Evolutionary conservation across 176 grass and related monocot species (phyloP), one percentile per base, ranked within the genome.

Genomic region (Juncus inflexus): DNA sequence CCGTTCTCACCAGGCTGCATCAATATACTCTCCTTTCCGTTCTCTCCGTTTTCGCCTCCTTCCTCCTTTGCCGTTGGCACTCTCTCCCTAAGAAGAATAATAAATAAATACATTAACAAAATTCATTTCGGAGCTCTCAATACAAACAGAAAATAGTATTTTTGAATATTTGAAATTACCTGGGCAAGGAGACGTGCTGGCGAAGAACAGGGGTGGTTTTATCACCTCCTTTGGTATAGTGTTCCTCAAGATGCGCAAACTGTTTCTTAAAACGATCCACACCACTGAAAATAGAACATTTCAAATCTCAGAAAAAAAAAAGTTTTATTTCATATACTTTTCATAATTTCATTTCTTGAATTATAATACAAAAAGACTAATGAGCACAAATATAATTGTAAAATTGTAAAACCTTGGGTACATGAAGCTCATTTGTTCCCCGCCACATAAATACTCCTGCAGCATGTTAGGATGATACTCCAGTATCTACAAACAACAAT

Each of bases 391-490:
- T 55, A 7, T 42, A 55, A 6, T 58, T 61, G 10, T 28, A 70
- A 73, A 47, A 47, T 2, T 47, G 43, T 6, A 47, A 47, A n/a
- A 96, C 91, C 87, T 96, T 12, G 87, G 91, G 69, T 96, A 96
- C 62, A 96, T 70, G 78, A 96, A 96, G 58, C 64, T 90, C 69
- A 68, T 40, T 45, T 80, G 82, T 65, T 90, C 87, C 35, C 76
- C 87, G 58, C 87, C 91, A 61, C 66, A 12, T 39, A 85, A 76
- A 85, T 81, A 96, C 11, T 90, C 66, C 42, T 87, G 78, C 78
- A 87, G 58, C 81, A 96, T 96, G 73, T 96, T 78, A 80, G 91
- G 91, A 87, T 96, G 91, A 70, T 96, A 96, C 87, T 96, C 87
- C 55, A 96, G 67, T 66, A 87, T 87, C 87, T 96, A 58, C 76